Evolutionary conservation across 106 monocot genomes (phyloP), one percentile per base, ranked within the genome.

Genomic region (Allium cepa): DNA sequence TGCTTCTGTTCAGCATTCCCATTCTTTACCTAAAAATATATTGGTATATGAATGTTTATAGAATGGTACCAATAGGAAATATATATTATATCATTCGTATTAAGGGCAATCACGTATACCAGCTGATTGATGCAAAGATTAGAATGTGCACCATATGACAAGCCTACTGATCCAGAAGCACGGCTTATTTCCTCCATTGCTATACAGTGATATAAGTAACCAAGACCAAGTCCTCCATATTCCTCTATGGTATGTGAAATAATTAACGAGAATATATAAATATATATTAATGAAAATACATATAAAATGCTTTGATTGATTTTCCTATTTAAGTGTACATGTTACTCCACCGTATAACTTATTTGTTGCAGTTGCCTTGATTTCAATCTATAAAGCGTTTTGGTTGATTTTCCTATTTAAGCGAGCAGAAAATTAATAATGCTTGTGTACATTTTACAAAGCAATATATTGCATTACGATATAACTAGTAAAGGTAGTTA

Each of bases 81-180:
- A 36, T 36, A 36, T 36, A 36, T 36, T 36, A 36, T 36, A 36
- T 36, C 36, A 36, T 36, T 4, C 3, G 4, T 36, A 36, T 36
- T 3, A 46, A 8, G 48, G 67, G 60, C 52, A 75, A 14, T 9
- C 47, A 51, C 46, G 46, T 60, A 64, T 86, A 96, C 96, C 92
- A 97, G 76, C 75, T 97, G 96, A 76, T 97, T 97, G 27, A 97
- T 89, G 79, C 96, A 97, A 62, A 97, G 86, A 70, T 97, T 97
- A 66, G 96, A 97, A 78, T 97, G 96, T 47, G 96, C 96, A 69
- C 96, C 96, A 79, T 97, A 97, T 55, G 96, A 97, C 60, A 97
- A 86, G 53, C 92, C 96, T 71, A 97, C 86, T 60, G 96, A 75
- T 72, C 92, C 96, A 72, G 96, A 96, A 69, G 96, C 96, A 53